A percentile compares a stretch with the other conserved stretches of the same genome.
phyloP scores from a whole-genome alignment of 495 filamentous ascomycete species.

The Penicillium herquei region DNA sequence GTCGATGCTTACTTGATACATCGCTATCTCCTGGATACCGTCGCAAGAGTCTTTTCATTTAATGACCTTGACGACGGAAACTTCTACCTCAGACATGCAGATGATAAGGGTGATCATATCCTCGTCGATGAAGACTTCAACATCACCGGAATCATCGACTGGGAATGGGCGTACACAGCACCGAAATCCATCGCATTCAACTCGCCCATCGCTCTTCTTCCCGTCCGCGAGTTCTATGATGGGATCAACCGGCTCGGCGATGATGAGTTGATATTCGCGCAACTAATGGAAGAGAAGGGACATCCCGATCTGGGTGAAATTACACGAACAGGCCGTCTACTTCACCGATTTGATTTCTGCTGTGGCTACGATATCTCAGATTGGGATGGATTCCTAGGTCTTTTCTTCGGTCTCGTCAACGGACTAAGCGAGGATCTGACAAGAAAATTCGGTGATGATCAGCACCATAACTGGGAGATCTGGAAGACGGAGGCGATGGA shows the following conservation, averaged over 20 bases:
- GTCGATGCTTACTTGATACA: conserved; percentile 38
- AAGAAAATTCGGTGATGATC: conserved; percentile 14
- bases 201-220: conserved; percentile 41
- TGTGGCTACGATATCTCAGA: conserved; percentile 36
- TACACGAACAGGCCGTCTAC: conserved; percentile 31
- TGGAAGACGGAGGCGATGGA: conserved; percentile 33
- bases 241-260: conserved; percentile 32
- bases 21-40: conserved; percentile 35
- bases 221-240: conserved; percentile 40
- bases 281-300: conserved; percentile 30
- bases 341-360: conserved; percentile 39
- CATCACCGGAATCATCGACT: conserved; percentile 47
- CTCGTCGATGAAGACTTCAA: conserved; percentile 43
- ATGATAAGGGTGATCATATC: conserved; percentile 48
- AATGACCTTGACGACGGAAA: conserved; percentile 21
- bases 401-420: conserved; percentile 35
- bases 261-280: conserved; percentile 33
- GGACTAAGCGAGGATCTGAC: conserved; percentile 9
- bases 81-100: conserved; percentile 44
- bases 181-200: conserved; percentile 34
- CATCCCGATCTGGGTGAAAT: conserved; percentile 27
- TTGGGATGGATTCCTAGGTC: conserved; percentile 41
- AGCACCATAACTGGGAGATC: conserved; percentile 28
- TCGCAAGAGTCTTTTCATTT: conserved; percentile 8
- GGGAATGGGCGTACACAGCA: conserved; percentile 41